These are phyloP conservation scores for Fusarium fujikuroi DNA, from an alignment of 2,329 filamentous ascomycete genomes.

Conservation along the genomic window DNA sequence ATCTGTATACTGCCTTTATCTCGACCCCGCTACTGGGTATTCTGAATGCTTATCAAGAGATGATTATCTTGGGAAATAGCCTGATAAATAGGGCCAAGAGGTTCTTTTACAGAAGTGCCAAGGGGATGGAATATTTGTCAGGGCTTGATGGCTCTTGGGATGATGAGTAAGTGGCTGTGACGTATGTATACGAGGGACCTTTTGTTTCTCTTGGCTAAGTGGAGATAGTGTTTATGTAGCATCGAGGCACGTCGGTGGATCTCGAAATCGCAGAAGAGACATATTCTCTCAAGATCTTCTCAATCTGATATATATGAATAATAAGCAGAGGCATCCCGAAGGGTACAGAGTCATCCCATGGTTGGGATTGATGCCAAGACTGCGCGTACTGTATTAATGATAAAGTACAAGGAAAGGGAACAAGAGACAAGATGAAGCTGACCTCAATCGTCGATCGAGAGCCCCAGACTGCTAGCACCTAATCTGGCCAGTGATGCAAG, in stretches of 20 bases:
- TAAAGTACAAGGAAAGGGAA: no score
- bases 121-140: neutral
- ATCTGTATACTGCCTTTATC: constrained; percentile 24
- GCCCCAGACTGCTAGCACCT: no score
- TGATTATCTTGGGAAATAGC: neutral
- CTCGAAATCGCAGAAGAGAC: no score
- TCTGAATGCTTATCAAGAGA: neutral
- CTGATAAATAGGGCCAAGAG: neutral
- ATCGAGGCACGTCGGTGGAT: neutral
- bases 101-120: neutral
- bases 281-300: no score
- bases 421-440: no score
- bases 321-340: no score
- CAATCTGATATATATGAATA: no score
- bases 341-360: no score
- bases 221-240: neutral
- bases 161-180: neutral
- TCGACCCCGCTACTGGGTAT: neutral
- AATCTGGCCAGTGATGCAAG: no score
- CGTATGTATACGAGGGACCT: neutral
- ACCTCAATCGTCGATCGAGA: no score
- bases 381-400: no score
- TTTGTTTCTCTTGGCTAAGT: constrained; percentile 21
- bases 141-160: neutral
- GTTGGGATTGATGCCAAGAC: no score